A percentile compares a stretch with the other conserved stretches of the same genome.
Conservation (phyloP, 2,329 filamentous ascomycete species). For the Alternaria metachromatica region DNA sequence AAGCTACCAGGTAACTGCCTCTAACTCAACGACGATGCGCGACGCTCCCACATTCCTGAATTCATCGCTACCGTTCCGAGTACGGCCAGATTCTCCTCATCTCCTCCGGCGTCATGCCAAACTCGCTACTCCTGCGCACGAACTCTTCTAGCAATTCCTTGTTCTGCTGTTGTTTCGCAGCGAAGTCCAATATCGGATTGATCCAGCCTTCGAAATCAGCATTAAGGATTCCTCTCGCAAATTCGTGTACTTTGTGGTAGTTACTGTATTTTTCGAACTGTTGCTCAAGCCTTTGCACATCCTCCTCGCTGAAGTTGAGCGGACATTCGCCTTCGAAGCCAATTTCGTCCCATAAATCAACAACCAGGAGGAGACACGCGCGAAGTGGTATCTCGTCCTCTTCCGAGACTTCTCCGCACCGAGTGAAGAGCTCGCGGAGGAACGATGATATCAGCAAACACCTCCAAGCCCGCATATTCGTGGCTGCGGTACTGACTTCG, state of each 20-base stretch:
- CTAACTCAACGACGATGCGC: neutral
- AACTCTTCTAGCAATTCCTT: constrained; percentile 26
- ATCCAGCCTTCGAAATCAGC: constrained; percentile 50
- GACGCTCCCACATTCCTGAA: neutral
- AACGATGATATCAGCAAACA: constrained; percentile 34
- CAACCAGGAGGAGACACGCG: constrained; percentile 43
- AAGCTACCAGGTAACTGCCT: neutral
- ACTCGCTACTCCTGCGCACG: constrained; percentile 19
- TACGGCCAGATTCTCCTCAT: constrained; percentile 26
- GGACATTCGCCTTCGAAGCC: constrained; percentile 34
- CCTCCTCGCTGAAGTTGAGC: constrained; percentile 35
- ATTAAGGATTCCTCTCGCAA: constrained; percentile 36
- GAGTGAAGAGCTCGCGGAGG: constrained; percentile 42
- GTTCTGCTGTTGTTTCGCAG: constrained; percentile 26
- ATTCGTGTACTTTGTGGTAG: constrained; percentile 33
- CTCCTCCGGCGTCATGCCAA: constrained; percentile 20
- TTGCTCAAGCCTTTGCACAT: constrained; percentile 35
- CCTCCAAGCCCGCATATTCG: no score
- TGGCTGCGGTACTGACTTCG: constrained; percentile 19
- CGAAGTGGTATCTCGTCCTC: constrained; percentile 45
- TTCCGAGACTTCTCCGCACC: constrained; percentile 31
- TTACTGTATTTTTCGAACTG: constrained; percentile 42
- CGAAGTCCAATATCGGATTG: constrained; percentile 38
- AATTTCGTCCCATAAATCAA: constrained; percentile 33
- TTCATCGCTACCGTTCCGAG: neutral